Percentiles rank a stretch among this genome's conserved stretches.
These are phyloP conservation scores for Mrakia hoshinonis DNA, from an alignment of 768 basidiomycete genomes.

Conservation along the genomic window DNA sequence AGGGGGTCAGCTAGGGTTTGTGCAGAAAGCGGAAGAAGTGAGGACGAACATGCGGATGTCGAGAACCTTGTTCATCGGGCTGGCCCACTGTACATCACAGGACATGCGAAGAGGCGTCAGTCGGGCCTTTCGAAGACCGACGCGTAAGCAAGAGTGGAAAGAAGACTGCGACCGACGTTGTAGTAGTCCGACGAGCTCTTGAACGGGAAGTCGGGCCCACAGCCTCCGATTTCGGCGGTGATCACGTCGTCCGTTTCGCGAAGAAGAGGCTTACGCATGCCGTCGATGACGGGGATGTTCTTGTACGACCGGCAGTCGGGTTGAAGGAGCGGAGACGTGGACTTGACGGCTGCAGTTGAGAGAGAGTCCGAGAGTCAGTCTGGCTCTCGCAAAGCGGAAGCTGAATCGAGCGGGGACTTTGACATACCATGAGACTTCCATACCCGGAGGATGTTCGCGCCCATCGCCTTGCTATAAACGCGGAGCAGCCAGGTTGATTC, in stretches of 20 bases:
- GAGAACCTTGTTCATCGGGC: slow-evolving; percentile 33
- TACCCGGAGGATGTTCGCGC: slow-evolving; percentile 5
- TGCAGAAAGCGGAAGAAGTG: not conserved
- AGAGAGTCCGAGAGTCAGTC: too few species aligned
- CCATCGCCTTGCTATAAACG: slow-evolving; percentile 25
- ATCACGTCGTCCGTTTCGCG: slow-evolving; percentile 26
- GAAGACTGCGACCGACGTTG: not conserved
- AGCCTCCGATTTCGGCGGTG: slow-evolving; percentile 15
- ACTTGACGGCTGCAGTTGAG: too few species aligned
- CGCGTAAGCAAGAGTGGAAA: not conserved
- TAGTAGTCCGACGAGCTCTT: slow-evolving; percentile 38
- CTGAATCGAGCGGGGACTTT: too few species aligned
- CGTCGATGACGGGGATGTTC: slow-evolving; percentile 1
- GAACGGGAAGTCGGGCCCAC: slow-evolving; percentile 36
- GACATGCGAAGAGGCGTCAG: not conserved
- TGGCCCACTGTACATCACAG: slow-evolving; percentile 34
- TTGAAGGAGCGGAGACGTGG: not conserved
- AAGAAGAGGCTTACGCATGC: slow-evolving; percentile 13
- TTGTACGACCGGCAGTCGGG: slow-evolving; percentile 19
- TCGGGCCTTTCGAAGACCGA: not conserved
- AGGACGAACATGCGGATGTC: slow-evolving; percentile 36
- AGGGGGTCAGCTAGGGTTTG: not conserved
- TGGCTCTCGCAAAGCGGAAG: too few species aligned
- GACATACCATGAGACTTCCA: not conserved
- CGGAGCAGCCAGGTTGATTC: slow-evolving; percentile 26